Evolutionary conservation across 164 flowering plant species (phyloP), one percentile per base, ranked within the genome.

Genomic region (Chimonanthus salicifolius): DNA sequence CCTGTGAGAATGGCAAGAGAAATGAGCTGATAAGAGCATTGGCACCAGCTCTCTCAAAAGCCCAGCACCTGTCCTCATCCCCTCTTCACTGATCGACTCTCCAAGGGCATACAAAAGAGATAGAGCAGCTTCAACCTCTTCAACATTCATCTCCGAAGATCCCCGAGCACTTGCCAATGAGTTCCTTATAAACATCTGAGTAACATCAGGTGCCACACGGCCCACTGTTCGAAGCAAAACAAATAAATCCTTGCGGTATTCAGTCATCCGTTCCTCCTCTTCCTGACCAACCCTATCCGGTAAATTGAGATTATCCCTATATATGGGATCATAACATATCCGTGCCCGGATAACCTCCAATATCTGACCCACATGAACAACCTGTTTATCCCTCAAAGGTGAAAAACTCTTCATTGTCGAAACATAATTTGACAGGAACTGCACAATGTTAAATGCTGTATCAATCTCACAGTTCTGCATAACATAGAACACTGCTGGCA

Each of bases 101-200:
- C 97, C 99, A 67, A 89, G 77, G 1, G 97, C 95, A 85, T 88
- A 84, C 49, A 94, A 78, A 69, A 96, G 91, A 47, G 98, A 91
- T 49, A 96, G 88, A 15, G 99, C 90, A 68, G 97, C 96, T 80
- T 96, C 99, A 58, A 94, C 96, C 79, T 92, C 99, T 83, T 96
- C 99, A 62, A 87, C 90, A 73, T 87, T 89, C 71, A 83, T 78
- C 43, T 90, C 97, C 1, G 85, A 70, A 49, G 92, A 88, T 44
- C 81, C 73, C 70, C 89, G 84, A 15, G 94, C 89, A 78, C 75
- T 85, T 18, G 80, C 84, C 72, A 96, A 80, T 13, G 93, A 88
- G 75, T 88, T 91, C 72, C 89, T 83, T 50, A 96, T 90, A 79
- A 92, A 96, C 45, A 84, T 9, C 71, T 88, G 99, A 69, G 97